Evolutionary conservation across 73 alveolate species (phyloP).

Genomic region (Paramecium bursaria): DNA sequence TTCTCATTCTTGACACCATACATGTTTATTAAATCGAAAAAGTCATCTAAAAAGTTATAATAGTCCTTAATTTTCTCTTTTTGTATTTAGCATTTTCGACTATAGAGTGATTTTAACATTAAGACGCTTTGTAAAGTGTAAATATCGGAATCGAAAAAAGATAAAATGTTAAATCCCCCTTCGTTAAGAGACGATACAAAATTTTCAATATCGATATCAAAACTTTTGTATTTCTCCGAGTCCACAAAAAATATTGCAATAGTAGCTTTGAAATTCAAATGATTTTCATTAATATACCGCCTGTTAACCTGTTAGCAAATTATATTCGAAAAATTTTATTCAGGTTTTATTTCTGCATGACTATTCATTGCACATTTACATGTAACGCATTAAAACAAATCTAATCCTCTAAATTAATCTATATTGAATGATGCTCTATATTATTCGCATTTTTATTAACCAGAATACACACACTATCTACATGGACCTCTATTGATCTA

Average conservation of each 20-base stretch:
- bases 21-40: slow-evolving; percentile 13
- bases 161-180: slow-evolving; percentile 34
- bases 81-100: not conserved
- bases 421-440: slow-evolving; percentile 61
- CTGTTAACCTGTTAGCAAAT: slow-evolving; percentile 42
- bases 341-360: slow-evolving; percentile 10
- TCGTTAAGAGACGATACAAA: slow-evolving; percentile 24
- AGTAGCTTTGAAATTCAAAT: slow-evolving; percentile 28
- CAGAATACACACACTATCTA: not conserved
- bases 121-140: not conserved
- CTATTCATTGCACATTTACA: slow-evolving; percentile 63
- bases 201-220: slow-evolving; percentile 26
- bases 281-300: slow-evolving; percentile 38
- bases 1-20: slow-evolving; percentile 18
- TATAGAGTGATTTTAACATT: not conserved
- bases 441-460: not conserved
- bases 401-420: slow-evolving; percentile 45
- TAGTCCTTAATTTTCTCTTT: not conserved
- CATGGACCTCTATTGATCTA: slow-evolving; percentile 36
- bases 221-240: not conserved
- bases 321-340: slow-evolving; percentile 25
- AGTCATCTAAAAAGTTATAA: not conserved
- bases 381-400: slow-evolving; percentile 16
- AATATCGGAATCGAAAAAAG: slow-evolving; percentile 40
- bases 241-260: slow-evolving; percentile 43